These are phyloP conservation scores for Heterobasidion occidentale DNA, from an alignment of 1,284 basidiomycete genomes.

Conservation along the genomic window DNA sequence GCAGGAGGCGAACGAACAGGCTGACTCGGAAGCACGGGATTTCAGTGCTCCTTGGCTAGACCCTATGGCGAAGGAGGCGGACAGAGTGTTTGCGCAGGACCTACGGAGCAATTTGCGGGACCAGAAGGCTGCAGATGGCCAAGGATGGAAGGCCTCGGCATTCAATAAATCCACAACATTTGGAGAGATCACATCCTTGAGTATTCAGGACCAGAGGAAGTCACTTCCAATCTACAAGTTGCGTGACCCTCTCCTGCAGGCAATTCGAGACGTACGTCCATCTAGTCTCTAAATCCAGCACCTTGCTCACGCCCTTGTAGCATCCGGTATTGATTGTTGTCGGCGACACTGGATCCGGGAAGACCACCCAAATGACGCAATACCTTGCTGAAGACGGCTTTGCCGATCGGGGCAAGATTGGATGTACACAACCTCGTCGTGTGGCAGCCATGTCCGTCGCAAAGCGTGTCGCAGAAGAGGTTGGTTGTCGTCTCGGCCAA, in stretches of 20 bases:
- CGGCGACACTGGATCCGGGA: slow-evolving; percentile 79
- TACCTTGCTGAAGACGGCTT: slow-evolving; percentile 73
- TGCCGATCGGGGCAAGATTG: slow-evolving; percentile 81
- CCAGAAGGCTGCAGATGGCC: slow-evolving; percentile 76
- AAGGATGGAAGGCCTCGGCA: slow-evolving; percentile 88
- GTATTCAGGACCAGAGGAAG: slow-evolving; percentile 91
- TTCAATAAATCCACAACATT: slow-evolving; percentile 98
- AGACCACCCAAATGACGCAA: slow-evolving; percentile 80
- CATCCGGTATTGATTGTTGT: slow-evolving; percentile 92
- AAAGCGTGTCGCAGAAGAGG: slow-evolving; percentile 96
- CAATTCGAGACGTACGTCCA: slow-evolving; percentile 74
- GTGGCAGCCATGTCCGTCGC: slow-evolving; percentile 99
- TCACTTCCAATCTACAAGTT: slow-evolving; percentile 95
- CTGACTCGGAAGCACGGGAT: slow-evolving; percentile 90
- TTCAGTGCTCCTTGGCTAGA: slow-evolving; percentile 96
- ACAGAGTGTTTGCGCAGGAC: slow-evolving; percentile 92
- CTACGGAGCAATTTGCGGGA: slow-evolving; percentile 77
- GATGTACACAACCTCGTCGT: slow-evolving; percentile 97
- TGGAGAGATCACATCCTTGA: slow-evolving; percentile 85
- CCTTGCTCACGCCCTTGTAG: slow-evolving; percentile 32
- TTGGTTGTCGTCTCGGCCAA: slow-evolving; percentile 92
- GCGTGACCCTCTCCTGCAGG: slow-evolving; percentile 85
- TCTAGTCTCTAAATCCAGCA: slow-evolving; percentile 1
- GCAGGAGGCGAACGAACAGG: slow-evolving; percentile 91
- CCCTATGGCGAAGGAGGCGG: slow-evolving; percentile 88